Evolutionary conservation across 2,329 filamentous ascomycete species (phyloP).

Genomic region (Lasiodiplodia hormozganensis): DNA sequence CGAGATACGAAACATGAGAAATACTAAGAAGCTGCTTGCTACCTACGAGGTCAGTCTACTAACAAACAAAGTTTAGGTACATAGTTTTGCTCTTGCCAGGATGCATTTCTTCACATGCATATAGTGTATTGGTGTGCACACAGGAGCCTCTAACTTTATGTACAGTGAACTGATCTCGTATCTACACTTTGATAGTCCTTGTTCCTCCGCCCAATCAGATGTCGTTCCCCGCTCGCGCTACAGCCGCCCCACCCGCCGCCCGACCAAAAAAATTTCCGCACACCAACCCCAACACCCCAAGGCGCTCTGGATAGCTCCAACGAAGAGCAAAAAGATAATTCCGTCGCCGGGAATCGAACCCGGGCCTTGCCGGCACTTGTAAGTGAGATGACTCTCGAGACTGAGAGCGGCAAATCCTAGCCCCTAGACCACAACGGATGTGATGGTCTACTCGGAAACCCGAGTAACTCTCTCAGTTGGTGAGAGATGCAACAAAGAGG

Average conservation of each 20-base stretch:
- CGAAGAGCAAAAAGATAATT: slow-evolving; percentile 11
- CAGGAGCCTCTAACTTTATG: no score
- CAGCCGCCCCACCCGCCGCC: slow-evolving; percentile 5
- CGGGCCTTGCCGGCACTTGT: slow-evolving; percentile 25
- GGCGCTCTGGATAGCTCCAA: neutral
- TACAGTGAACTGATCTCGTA: no score
- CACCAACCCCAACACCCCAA: neutral
- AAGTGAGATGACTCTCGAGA: slow-evolving; percentile 12
- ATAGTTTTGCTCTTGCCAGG: no score
- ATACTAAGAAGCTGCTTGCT: no score
- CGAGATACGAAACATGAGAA: no score
- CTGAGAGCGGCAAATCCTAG: slow-evolving; percentile 28
- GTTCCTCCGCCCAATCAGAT: neutral
- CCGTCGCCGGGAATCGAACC: slow-evolving; percentile 27
- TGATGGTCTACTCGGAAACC: slow-evolving; percentile 8
- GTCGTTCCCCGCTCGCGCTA: neutral
- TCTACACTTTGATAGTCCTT: no score
- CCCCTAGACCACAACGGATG: slow-evolving; percentile 28
- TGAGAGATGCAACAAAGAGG: accelerated
- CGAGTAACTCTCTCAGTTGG: slow-evolving; percentile 11
- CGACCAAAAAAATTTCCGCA: neutral
- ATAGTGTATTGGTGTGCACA: no score
- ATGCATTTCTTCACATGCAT: no score
- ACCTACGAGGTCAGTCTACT: no score
- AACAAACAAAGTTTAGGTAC: no score